Percentiles rank a stretch among this genome's conserved stretches.
Evolutionary conservation across 139 green algal genomes (phyloP).

Genomic region (Chlorella sp.): DNA sequence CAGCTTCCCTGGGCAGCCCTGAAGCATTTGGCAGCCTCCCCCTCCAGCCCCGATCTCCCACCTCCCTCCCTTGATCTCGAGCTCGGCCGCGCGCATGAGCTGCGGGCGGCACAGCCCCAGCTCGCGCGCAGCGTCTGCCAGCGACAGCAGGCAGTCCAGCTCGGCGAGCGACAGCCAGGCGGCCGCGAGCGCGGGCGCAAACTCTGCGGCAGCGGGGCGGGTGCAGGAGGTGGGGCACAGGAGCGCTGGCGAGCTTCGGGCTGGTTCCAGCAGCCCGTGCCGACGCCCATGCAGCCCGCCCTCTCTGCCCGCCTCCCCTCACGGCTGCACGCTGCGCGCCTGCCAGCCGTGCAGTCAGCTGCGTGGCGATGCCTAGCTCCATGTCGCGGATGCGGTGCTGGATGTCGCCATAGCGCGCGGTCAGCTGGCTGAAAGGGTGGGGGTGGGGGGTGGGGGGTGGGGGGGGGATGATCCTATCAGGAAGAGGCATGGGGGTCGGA

Average conservation of each 20-base stretch:
- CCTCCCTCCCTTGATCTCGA: constrained; percentile 65
- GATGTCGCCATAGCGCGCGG: constrained; percentile 74
- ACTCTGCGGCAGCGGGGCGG: too few relatives aligned
- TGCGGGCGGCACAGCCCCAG: constrained; percentile 53
- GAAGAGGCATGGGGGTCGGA: too few relatives aligned
- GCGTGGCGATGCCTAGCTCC: constrained; percentile 4
- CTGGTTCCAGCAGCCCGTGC: too few relatives aligned
- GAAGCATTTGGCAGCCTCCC: too few relatives aligned
- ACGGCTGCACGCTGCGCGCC: too few relatives aligned
- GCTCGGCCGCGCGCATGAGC: constrained; percentile 58
- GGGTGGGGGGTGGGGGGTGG: too few relatives aligned
- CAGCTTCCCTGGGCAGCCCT: too few relatives aligned
- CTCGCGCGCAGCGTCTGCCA: constrained; percentile 67
- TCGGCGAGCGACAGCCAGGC: constrained; percentile 60
- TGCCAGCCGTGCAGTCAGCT: constrained; percentile 7
- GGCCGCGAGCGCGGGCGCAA: constrained; percentile 39
- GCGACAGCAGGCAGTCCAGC: constrained; percentile 78
- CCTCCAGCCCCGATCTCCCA: background rate
- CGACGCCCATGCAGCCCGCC: too few relatives aligned
- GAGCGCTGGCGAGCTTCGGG: too few relatives aligned
- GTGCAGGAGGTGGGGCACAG: too few relatives aligned
- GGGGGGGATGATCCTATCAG: too few relatives aligned
- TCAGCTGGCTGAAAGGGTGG: constrained; percentile 62
- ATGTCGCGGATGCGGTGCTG: constrained; percentile 68
- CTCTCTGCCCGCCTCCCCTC: too few relatives aligned